A percentile compares a stretch with the other conserved stretches of the same genome.
These are phyloP conservation scores for Plasmodium adleri DNA, from an alignment of 169 alveolate species.

Conservation along the genomic window DNA sequence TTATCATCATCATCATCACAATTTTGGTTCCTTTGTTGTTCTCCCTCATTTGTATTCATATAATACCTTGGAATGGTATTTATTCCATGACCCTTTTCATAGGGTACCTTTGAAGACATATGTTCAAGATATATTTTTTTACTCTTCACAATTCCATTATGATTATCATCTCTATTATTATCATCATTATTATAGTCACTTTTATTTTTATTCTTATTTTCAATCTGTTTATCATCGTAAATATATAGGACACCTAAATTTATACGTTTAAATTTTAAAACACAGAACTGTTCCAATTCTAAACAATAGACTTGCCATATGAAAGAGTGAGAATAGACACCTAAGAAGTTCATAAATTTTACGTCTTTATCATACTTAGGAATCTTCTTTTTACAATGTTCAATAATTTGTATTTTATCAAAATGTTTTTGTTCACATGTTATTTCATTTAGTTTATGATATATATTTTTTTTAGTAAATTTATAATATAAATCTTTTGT, in stretches of 20 bases:
- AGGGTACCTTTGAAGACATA: too few relatives aligned
- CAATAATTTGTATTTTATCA: conserved; percentile 63
- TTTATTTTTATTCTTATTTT: neutral
- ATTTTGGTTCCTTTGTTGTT: neutral
- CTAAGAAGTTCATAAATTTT: conserved; percentile 52
- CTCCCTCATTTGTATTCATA: neutral
- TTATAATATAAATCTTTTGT: conserved; percentile 67
- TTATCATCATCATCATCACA: neutral
- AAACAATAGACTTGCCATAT: conserved; percentile 70
- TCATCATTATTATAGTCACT: neutral
- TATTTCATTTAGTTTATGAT: conserved; percentile 38
- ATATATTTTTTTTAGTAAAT: conserved; percentile 55
- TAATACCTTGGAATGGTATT: too few relatives aligned
- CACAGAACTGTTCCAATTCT: conserved; percentile 35
- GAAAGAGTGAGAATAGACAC: conserved; percentile 64
- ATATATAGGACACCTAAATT: neutral
- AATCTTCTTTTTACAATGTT: conserved; percentile 39
- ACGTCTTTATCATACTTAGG: conserved; percentile 38
- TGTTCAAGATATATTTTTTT: too few relatives aligned
- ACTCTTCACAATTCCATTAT: too few relatives aligned
- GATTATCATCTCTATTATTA: neutral
- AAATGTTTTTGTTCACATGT: conserved; percentile 75
- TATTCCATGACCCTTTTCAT: too few relatives aligned
- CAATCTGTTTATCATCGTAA: neutral
- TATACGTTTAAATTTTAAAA: conserved; percentile 30